Percentiles rank a stretch among this genome's conserved stretches.
These are phyloP conservation scores for Nectriaceae sp. DNA, from an alignment of 2,329 filamentous ascomycete species.

Conservation along the genomic window DNA sequence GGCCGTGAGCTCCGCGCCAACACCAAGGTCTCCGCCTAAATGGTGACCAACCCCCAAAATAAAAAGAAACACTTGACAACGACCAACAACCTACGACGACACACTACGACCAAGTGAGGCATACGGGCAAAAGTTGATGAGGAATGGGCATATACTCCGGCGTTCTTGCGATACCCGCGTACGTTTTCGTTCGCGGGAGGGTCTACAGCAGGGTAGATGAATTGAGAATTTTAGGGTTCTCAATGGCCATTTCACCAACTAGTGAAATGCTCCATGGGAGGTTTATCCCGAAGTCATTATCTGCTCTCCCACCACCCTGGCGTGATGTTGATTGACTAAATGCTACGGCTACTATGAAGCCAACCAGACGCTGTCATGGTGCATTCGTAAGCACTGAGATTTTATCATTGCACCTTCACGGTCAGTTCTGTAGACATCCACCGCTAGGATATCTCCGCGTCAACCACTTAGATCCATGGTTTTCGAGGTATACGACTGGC, in stretches of 20 bases:
- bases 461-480: conserved; percentile 70
- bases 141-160: conserved; percentile 43
- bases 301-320: conserved; percentile 20
- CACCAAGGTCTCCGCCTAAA: conserved; percentile 64
- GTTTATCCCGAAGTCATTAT: conserved; percentile 65
- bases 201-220: conserved; percentile 43
- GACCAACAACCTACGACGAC: conserved; percentile 18
- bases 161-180: conserved; percentile 37
- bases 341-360: no score
- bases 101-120: conserved; percentile 15
- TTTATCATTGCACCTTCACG: background rate
- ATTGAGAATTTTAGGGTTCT: conserved; percentile 51
- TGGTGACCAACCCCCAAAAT: conserved; percentile 18
- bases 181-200: conserved; percentile 31
- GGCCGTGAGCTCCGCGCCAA: conserved; percentile 78
- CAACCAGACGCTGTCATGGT: conserved; percentile 14
- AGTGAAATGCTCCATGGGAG: conserved; percentile 78
- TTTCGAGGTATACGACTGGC: conserved; percentile 93
- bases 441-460: conserved; percentile 90
- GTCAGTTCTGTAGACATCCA: conserved; percentile 22
- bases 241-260: conserved; percentile 73
- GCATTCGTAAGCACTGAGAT: conserved; percentile 17
- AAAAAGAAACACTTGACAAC: conserved; percentile 23
- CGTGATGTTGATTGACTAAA: conserved; percentile 11
- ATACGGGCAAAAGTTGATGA: conserved; percentile 28